Conservation (phyloP, 257 asterid species). For the Solanum pinnatisectum region DNA sequence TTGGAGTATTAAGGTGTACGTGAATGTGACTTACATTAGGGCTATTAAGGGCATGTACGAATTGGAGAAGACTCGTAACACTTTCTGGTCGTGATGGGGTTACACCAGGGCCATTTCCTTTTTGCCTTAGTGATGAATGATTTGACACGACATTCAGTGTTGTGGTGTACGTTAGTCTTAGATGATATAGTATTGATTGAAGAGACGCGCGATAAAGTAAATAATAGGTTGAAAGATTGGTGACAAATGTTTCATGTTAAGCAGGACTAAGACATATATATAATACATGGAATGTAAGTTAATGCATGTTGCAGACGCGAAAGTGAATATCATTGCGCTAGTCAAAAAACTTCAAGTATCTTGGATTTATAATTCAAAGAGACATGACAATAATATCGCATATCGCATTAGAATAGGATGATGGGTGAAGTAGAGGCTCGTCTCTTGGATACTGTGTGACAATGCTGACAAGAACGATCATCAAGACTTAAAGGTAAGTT, state of each 20-base stretch:
- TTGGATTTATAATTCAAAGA: neutral
- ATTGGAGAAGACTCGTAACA: neutral
- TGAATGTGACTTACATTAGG: neutral
- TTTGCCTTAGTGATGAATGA: neutral
- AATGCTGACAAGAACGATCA: no score
- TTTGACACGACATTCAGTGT: neutral
- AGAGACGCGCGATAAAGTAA: fast-evolving
- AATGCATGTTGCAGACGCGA: neutral
- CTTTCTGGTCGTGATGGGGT: neutral
- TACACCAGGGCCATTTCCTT: neutral
- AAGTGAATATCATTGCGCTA: neutral
- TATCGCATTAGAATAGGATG: neutral
- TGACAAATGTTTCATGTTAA: neutral
- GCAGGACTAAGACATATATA: neutral
- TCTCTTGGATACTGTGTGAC: no score
- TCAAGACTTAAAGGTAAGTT: no score
- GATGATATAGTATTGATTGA: no score
- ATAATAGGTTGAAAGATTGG: neutral
- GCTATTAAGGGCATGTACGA: neutral
- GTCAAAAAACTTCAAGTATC: neutral
- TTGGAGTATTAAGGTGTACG: neutral
- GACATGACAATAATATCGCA: neutral
- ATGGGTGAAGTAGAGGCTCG: no score
- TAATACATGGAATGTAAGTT: neutral
- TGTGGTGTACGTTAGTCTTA: neutral